Base-by-base conservation (phyloP, 2,329 filamentous ascomycete genomes). In the Leptosphaerulina australis region DNA sequence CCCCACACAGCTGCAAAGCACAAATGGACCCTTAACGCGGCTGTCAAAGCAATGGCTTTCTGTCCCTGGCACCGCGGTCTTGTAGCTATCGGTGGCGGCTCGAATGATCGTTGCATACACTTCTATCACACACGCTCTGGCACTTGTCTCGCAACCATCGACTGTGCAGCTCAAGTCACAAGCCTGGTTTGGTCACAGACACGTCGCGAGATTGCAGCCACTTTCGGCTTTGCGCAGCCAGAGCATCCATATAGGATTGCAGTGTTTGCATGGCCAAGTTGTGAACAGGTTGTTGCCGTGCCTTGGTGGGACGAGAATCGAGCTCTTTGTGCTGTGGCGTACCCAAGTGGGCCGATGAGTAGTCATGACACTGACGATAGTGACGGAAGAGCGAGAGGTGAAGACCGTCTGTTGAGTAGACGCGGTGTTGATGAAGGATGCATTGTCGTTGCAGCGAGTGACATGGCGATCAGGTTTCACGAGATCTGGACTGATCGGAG, bases 21-120 rank as follows among this genome's bases (percentile, higher is more conserved):
- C 69, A 82, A 82, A 24, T 94, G 91, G 83, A 72, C 79, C 9
- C 91, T 99, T 69, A 84, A 84, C 20, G 93, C 93, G 0, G 94
- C 94, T 2, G 89, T 97, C 59, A 99, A 99, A 73, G 94, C 94
- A 24, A 94, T 97, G 61, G 91, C 94, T 2, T 97, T 97, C 73
- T 96, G 93, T 56, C 93, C 94, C 0, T 99, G 92, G 93, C 88
- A 93, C 48, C 84, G 88, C 18, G 88, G 88, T 3, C 81, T 99
- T 4, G 75, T 99, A 29, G 94, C 94, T 11, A 95, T 93, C 1
- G 91, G 94, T 3, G 93, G 94, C 29, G 94, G 94, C 18, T 93
- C 90, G 35, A 96, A 95, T 65, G 93, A 99, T 75, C 90, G 91
- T 63, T 91, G 91, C 70, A 96, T 99, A 50, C 92, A 96, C 74